These are phyloP conservation scores for Raphanus sativus DNA, from an alignment of 345 rosid species.

Conservation along the genomic window DNA sequence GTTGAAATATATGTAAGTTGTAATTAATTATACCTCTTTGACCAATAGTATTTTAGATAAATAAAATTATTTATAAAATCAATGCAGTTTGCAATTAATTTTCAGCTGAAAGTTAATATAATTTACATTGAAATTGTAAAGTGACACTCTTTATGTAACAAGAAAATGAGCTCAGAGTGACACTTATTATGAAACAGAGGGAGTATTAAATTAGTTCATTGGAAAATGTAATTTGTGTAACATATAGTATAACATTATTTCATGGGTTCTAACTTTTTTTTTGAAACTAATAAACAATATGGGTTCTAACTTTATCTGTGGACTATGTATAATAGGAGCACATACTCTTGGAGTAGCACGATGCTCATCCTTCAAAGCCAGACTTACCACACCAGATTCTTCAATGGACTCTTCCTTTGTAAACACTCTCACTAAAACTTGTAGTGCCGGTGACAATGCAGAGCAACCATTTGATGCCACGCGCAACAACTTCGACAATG, in stretches of 20 bases:
- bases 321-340: slow-evolving; percentile 65
- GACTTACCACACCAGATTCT: slow-evolving; percentile 55
- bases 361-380: slow-evolving; percentile 75
- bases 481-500: slow-evolving; percentile 67
- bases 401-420: slow-evolving; percentile 57
- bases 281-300: not conserved
- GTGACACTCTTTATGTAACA: too few species aligned
- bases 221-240: not conserved
- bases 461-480: slow-evolving; percentile 78
- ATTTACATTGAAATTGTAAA: too few species aligned
- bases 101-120: too few species aligned
- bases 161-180: too few species aligned
- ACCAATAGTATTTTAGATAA: too few species aligned
- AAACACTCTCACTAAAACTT: slow-evolving; percentile 55
- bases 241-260: not conserved
- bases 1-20: too few species aligned
- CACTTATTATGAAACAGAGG: too few species aligned
- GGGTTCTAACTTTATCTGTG: slow-evolving; percentile 38
- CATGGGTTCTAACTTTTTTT: not conserved
- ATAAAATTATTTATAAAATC: too few species aligned
- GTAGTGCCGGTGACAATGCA: slow-evolving; percentile 69
- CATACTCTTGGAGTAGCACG: slow-evolving; percentile 93
- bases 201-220: not conserved
- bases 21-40: too few species aligned
- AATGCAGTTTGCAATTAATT: too few species aligned